phyloP scores from a whole-genome alignment of 805 yeast genomes.

The Kuraishia hungarica region DNA sequence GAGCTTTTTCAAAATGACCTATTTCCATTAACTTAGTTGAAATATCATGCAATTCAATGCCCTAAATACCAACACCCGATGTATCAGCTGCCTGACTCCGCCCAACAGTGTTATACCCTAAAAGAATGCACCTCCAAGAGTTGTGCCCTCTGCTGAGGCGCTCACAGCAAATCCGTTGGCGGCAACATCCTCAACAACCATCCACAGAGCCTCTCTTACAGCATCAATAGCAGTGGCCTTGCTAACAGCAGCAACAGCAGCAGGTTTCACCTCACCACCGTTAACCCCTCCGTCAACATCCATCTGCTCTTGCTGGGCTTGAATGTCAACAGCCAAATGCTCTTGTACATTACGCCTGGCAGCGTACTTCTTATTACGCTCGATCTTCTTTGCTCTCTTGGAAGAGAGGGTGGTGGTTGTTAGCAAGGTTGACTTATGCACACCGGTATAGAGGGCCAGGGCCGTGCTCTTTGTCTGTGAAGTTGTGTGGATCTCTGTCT shows the following conservation, averaged over 20 bases:
- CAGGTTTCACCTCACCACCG: constrained; percentile 11
- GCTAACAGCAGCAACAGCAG: constrained; percentile 13
- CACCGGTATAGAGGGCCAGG: constrained; percentile 35
- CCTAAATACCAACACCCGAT: no score
- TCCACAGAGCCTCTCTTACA: constrained; percentile 64
- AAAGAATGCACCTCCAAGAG: constrained; percentile 68
- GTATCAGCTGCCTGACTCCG: no score
- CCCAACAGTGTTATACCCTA: constrained; percentile 8
- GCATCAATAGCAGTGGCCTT: constrained; percentile 28
- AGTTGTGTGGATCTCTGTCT: constrained; percentile 7
- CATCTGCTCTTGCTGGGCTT: constrained; percentile 41
- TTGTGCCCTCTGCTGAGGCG: constrained; percentile 65
- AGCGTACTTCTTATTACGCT: constrained; percentile 68
- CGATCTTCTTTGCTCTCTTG: constrained; percentile 71
- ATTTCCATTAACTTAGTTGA: no score
- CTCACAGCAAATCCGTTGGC: constrained; percentile 34
- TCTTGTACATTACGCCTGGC: constrained; percentile 39
- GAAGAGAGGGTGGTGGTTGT: constrained; percentile 63
- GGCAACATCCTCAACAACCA: constrained; percentile 53
- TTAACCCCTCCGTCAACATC: constrained; percentile 33
- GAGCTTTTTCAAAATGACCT: no score
- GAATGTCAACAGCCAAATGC: constrained; percentile 36
- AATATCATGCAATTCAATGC: no score
- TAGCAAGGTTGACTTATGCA: constrained; percentile 12
- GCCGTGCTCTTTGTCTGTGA: constrained; percentile 21